Base-by-base conservation (phyloP, 116 monocot genomes). In the Cymodocea nodosa region DNA sequence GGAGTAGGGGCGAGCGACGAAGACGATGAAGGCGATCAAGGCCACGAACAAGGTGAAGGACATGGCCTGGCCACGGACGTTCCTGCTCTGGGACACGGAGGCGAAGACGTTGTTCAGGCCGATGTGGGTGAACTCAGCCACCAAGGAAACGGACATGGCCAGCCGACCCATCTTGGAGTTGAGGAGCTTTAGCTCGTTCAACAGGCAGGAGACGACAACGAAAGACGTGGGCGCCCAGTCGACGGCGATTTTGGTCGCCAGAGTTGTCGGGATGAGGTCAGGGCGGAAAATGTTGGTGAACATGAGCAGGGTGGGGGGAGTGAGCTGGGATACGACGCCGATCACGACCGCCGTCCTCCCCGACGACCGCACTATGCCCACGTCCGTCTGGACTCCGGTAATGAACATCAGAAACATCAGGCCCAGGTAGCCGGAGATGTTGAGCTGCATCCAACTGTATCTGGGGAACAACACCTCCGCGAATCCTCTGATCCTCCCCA, bases 141-240 rank as follows among this genome's bases (percentile, higher is more conserved):
- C 53, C 9, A 89, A 78, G 0, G 89, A 15, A 0, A 79, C 63
- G 3, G 89, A 76, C 56, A 83, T 63, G 19, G 78, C 85, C 7
- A 79, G 51, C 7, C 89, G 78, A 40, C 89, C 89, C 52, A 89
- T 63, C 24, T 81, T 70, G n/a, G 83, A 76, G 52, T 81, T 83
- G 48, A 89, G 81, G 4, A 89, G 79, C 15, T 71, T 70, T 22
- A 83, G 69, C 76, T 89, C 89, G 37, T 77, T 65, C 9, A 89
- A 78, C 8, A 78, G 62, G 48, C 54, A 66, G 36, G 75, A 22
- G 50, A 81, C 36, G 40, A 85, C 85, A 18, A 79, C 37, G 70
- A 76, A 83, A n/a, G 85, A 83, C 6, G 89, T 63, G 20, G 78
- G 48, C 35, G 78, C 73, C 58, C 78, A 68, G 15, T 71, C 61